Evolutionary conservation across 495 filamentous ascomycete genomes (phyloP).

Genomic region (Trichoderma erinaceum): DNA sequence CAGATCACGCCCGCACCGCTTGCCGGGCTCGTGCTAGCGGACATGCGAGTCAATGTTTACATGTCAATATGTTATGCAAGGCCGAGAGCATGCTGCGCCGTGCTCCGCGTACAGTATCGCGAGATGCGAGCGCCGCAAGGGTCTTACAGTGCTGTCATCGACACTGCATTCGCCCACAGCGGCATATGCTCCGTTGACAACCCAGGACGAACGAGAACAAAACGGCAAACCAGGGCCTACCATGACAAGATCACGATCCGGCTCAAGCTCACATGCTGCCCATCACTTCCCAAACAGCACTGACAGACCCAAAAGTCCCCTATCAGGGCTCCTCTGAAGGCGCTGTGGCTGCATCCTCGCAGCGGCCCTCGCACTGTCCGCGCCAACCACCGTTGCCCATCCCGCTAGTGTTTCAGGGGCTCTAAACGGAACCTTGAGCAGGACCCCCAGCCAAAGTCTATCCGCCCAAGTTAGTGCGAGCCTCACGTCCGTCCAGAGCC

Average conservation of each 20-base stretch:
- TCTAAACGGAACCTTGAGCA: neutral
- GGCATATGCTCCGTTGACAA: neutral
- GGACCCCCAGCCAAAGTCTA: neutral
- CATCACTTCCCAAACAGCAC: neutral
- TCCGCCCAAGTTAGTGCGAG: neutral
- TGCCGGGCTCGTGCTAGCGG: neutral
- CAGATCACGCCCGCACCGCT: neutral
- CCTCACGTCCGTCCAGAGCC: neutral
- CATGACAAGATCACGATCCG: neutral
- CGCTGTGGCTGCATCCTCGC: slow-evolving; percentile 4
- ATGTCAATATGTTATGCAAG: neutral
- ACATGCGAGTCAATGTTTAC: neutral
- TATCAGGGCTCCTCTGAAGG: slow-evolving; percentile 4
- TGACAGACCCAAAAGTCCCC: neutral
- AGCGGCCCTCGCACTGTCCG: slow-evolving; percentile 5
- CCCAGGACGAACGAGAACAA: neutral
- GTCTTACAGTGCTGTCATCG: too few relatives aligned
- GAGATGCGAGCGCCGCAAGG: too few relatives aligned
- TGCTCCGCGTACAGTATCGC: neutral
- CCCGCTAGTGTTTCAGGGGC: slow-evolving; percentile 14
- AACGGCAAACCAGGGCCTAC: neutral
- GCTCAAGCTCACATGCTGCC: neutral
- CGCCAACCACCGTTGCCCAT: slow-evolving; percentile 5
- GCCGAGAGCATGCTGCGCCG: neutral
- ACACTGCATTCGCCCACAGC: too few relatives aligned